phyloP scores from a whole-genome alignment of 208 protist genomes.

The Leptomonas seymouri region DNA sequence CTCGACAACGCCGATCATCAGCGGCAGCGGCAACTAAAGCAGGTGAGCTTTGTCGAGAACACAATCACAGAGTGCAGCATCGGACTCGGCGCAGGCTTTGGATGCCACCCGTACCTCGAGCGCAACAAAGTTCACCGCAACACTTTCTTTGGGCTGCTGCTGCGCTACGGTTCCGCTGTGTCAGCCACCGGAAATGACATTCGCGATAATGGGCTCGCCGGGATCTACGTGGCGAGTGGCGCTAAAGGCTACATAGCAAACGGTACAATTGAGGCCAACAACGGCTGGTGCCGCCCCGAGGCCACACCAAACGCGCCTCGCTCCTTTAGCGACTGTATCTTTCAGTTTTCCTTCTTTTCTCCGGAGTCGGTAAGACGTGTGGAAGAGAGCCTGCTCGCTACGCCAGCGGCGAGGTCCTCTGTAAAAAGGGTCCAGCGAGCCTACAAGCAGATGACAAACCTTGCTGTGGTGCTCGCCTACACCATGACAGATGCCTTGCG shows the following conservation, averaged over 20 bases:
- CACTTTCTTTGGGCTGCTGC: conserved; percentile 83
- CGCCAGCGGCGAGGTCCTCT: neutral
- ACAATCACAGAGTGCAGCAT: conserved; percentile 71
- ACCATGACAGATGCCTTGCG: conserved; percentile 51
- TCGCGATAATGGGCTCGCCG: conserved; percentile 72
- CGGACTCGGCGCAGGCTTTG: conserved; percentile 70
- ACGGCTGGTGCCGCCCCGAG: conserved; percentile 62
- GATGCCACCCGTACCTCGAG: conserved; percentile 77
- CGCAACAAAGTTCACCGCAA: conserved; percentile 71
- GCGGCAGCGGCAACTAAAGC: conserved; percentile 53
- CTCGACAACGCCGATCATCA: conserved; percentile 46
- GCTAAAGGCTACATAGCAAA: conserved; percentile 63
- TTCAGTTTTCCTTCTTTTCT: conserved; percentile 28
- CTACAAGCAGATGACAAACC: conserved; percentile 51
- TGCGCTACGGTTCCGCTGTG: conserved; percentile 68
- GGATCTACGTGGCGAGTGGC: conserved; percentile 69
- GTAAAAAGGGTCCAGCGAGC: conserved; percentile 19
- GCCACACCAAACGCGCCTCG: conserved; percentile 47
- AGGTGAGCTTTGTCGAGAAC: conserved; percentile 81
- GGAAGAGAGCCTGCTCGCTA: conserved; percentile 4
- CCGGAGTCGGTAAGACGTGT: neutral
- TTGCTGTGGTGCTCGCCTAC: conserved; percentile 50
- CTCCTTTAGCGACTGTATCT: conserved; percentile 41
- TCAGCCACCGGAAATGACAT: conserved; percentile 64
- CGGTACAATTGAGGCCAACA: conserved; percentile 62